A percentile compares a stretch with the other conserved stretches of the same genome.
Evolutionary conservation across 805 yeast genomes (phyloP).

Genomic region (Myxozyma udenii): DNA sequence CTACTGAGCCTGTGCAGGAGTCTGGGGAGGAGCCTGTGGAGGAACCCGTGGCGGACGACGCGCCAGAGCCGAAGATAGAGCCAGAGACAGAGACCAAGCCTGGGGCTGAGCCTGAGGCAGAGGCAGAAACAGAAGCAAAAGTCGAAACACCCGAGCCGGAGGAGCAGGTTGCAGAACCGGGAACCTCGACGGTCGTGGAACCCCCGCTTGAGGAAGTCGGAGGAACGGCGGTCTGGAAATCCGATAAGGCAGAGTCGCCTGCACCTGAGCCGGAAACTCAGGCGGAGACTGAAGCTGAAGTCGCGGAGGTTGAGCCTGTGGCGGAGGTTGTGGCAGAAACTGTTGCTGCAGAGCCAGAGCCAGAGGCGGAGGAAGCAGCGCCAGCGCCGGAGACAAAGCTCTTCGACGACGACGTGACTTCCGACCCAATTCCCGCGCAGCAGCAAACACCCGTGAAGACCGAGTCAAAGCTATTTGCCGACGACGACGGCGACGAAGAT

Average conservation of each 20-base stretch:
- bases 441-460: not conserved
- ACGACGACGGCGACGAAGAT: conserved; percentile 1
- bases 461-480: not conserved
- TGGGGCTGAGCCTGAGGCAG: not conserved
- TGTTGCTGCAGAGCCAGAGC: not conserved
- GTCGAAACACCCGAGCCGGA: conserved; percentile 1
- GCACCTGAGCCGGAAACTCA: not conserved
- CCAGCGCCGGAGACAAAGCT: not conserved
- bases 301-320: not conserved
- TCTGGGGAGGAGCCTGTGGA: not conserved
- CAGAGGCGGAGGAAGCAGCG: not conserved
- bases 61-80: not conserved
- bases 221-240: not conserved
- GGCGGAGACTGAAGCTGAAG: not conserved
- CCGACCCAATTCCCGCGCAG: too few relatives aligned
- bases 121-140: not conserved
- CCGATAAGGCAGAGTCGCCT: not conserved
- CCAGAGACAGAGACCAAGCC: conserved; percentile 2
- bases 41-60: not conserved
- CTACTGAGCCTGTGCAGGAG: not conserved
- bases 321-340: not conserved
- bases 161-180: too few relatives aligned
- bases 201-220: too few relatives aligned
- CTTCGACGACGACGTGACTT: too few relatives aligned
- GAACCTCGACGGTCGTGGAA: too few relatives aligned